A percentile compares a stretch with the other conserved stretches of the same genome.
Evolutionary conservation across 1,284 basidiomycete species (phyloP).

Genomic region (Cutaneotrichosporon cavernicola): DNA sequence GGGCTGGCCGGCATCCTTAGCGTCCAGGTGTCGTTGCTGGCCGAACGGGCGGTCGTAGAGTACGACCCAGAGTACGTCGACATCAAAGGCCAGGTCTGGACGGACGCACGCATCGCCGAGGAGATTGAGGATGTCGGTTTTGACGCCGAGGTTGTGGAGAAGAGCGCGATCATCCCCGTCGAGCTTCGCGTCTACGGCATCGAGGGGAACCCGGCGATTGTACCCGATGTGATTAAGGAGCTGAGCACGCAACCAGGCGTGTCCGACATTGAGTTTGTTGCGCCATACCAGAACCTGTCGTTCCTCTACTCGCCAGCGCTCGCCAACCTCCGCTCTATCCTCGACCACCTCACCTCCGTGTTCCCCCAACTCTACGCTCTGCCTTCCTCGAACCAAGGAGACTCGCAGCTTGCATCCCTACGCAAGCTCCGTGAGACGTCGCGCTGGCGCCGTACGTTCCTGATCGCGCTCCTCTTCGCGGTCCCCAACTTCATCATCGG

Average conservation of each 20-base stretch:
- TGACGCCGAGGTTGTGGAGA: slow-evolving; percentile 51
- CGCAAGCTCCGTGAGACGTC: slow-evolving; percentile 87
- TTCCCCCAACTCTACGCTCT: slow-evolving; percentile 50
- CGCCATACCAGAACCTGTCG: slow-evolving; percentile 69
- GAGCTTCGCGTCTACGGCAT: slow-evolving; percentile 49
- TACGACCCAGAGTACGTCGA: slow-evolving; percentile 65
- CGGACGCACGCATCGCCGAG: slow-evolving; percentile 70
- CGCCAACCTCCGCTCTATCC: slow-evolving; percentile 76
- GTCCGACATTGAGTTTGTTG: slow-evolving; percentile 67
- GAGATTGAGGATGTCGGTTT: slow-evolving; percentile 57
- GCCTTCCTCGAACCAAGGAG: slow-evolving; percentile 44
- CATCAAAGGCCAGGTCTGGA: slow-evolving; percentile 60
- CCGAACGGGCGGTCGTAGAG: slow-evolving; percentile 87
- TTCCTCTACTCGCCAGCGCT: slow-evolving; percentile 73
- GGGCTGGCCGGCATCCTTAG: slow-evolving; percentile 79
- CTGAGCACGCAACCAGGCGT: slow-evolving; percentile 69
- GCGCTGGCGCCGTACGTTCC: slow-evolving; percentile 82
- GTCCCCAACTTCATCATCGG: slow-evolving; percentile 88
- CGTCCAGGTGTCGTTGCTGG: slow-evolving; percentile 87
- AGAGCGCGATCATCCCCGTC: slow-evolving; percentile 43
- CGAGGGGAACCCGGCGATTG: slow-evolving; percentile 33
- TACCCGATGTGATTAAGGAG: slow-evolving; percentile 30
- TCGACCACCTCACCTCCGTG: slow-evolving; percentile 74
- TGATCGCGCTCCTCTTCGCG: slow-evolving; percentile 74
- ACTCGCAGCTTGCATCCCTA: slow-evolving; percentile 83